phyloP scores from a whole-genome alignment of 164 flowering plant genomes.

The Echeveria elegans region DNA sequence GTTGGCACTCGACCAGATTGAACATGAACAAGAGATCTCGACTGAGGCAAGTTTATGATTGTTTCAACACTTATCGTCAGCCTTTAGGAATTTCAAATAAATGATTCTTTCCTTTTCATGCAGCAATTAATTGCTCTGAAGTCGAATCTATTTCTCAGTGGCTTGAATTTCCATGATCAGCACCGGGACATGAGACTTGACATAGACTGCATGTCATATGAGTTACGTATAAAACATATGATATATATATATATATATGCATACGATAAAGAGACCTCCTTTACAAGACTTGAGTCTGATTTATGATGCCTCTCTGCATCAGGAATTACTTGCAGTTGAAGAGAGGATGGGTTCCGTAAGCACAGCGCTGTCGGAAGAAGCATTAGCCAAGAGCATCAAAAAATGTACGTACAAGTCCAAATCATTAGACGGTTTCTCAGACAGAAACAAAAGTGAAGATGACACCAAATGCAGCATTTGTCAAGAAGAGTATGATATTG shows the following conservation, averaged over 20 bases:
- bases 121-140: conserved; percentile 79
- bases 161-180: conserved; percentile 69
- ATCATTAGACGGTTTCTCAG: conserved; percentile 7
- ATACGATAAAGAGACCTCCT: not conserved
- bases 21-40: conserved; percentile 71
- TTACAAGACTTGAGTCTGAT: not conserved
- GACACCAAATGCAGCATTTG: conserved; percentile 91
- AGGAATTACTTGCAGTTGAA: conserved; percentile 91
- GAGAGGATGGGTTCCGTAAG: conserved; percentile 95
- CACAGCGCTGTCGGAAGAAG: conserved; percentile 81
- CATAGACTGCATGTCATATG: conserved; percentile 96
- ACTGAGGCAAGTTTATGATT: conserved; percentile 64
- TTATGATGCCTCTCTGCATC: conserved; percentile 6
- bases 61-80: not conserved
- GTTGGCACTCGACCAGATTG: conserved; percentile 80
- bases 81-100: not conserved
- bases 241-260: no score
- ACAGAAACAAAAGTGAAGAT: not conserved
- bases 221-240: conserved; percentile 35
- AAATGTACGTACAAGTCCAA: conserved; percentile 29
- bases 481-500: conserved; percentile 80
- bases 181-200: conserved; percentile 39
- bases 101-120: not conserved
- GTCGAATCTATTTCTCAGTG: conserved; percentile 60
- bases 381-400: conserved; percentile 48